Evolutionary conservation across 768 basidiomycete genomes (phyloP), one percentile per base, ranked within the genome.

Genomic region (Gymnopilus junonius): DNA sequence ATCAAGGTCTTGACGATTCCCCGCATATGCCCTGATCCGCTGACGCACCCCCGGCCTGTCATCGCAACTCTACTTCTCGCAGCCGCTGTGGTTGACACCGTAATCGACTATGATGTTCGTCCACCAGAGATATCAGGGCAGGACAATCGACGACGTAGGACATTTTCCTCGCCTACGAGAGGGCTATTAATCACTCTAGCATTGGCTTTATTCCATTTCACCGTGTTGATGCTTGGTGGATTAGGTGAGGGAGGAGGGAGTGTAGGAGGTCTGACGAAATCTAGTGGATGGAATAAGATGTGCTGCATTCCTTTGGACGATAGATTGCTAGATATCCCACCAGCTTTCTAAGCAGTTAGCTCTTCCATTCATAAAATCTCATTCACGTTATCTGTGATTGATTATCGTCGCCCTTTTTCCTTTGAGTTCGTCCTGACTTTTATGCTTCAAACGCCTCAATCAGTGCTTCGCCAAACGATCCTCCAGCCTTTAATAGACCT

Each of bases 31-130:
- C 53, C 64, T 0, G 29, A 67, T 32, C 65, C 66, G 4, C 40
- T 54, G 15, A 66, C 61, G 31, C 58, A 63, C 12, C 67, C 70
- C 1, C 66, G 65, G 25, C 55, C 68, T 27, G 58, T 65, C 35
- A 31, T 70, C 32, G 59, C 67, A 17, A 58, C 66, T 2, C 40
- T 71, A 23, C 64, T 75, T 29, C 55, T 73, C 6, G 67, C 65
- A 14, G 65, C 68, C 45, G 74, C 71, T 7, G 59, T 75, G 11
- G 64, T 62, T 21, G 74, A 75, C 45, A 68, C 70, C 3, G 66
- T 71, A 10, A 34, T 69, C 20, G 69, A 71, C 27, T 63, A 70
- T 34, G 69, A 69, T 29, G 68, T 59, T 59, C 55, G 59, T 34
- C 42, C 39, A 1, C 35, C 39, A 20, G 42, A 59, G 55, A 61